These are phyloP conservation scores for Sphaerulina musiva DNA, from an alignment of 2,329 filamentous ascomycete species.

Conservation along the genomic window DNA sequence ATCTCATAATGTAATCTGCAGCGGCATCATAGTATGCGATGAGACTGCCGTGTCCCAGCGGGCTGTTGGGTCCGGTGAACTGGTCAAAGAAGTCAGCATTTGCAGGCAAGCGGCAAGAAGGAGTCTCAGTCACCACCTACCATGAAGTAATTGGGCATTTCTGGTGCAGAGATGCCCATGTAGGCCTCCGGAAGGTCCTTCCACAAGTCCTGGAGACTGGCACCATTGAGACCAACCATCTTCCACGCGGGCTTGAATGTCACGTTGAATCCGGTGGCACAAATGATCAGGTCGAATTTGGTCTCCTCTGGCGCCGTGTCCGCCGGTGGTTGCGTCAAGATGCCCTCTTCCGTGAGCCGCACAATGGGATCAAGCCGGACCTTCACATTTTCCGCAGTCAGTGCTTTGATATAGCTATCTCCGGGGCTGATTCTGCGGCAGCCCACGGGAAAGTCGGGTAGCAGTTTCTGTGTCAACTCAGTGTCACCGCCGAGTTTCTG, in stretches of 20 bases:
- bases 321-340: constrained; percentile 4
- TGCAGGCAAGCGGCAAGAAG: background rate
- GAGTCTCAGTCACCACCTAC: background rate
- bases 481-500: constrained; percentile 9
- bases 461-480: constrained; percentile 5
- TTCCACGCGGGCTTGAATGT: constrained; percentile 32
- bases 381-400: constrained; percentile 13
- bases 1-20: constrained; percentile 15
- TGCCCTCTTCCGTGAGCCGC: constrained; percentile 8
- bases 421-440: constrained; percentile 16
- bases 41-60: constrained; percentile 12
- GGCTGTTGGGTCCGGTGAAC: constrained; percentile 14
- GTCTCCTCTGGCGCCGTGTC: constrained; percentile 17
- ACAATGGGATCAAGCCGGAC: constrained; percentile 10
- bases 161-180: constrained; percentile 21
- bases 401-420: constrained; percentile 13
- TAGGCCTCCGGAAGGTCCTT: constrained; percentile 21
- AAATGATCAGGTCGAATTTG: constrained; percentile 43
- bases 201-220: constrained; percentile 21
- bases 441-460: constrained; percentile 15
- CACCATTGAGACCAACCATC: constrained; percentile 33
- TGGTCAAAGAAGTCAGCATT: too few species aligned
- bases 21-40: constrained; percentile 7
- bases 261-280: constrained; percentile 37
- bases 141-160: constrained; percentile 28